Conservation (phyloP, 805 yeast genomes). For the Ascoidea tarda region DNA sequence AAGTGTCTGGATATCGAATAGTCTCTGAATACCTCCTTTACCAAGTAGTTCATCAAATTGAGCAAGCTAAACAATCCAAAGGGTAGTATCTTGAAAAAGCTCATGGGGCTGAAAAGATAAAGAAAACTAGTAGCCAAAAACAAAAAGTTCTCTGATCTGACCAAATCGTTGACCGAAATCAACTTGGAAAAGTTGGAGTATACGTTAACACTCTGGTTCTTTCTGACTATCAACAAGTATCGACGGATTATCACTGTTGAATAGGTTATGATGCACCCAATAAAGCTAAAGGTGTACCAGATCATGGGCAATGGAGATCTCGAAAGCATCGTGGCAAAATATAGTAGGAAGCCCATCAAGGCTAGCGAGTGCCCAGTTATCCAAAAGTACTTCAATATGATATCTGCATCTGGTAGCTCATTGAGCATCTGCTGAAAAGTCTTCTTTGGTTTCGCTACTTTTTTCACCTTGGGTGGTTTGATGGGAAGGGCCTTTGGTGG, state of each 20-base stretch:
- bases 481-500: too few relatives aligned
- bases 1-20: background rate
- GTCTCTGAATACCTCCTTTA: background rate
- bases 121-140: too few relatives aligned
- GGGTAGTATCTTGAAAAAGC: background rate
- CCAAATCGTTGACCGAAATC: background rate
- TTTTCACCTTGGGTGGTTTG: background rate
- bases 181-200: background rate
- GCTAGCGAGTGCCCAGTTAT: background rate
- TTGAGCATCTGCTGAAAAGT: background rate
- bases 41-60: too few relatives aligned
- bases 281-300: background rate
- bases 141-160: background rate
- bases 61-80: background rate
- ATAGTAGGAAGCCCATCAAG: background rate
- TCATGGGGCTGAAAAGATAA: background rate
- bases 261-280: background rate
- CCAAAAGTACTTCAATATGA: background rate
- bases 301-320: background rate
- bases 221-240: background rate
- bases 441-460: background rate
- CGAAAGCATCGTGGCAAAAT: background rate
- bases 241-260: background rate
- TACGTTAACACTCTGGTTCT: too few relatives aligned
- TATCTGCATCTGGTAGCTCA: background rate